These are phyloP conservation scores for Didymella glomerata DNA, from an alignment of 2,329 filamentous ascomycete genomes.

Conservation along the genomic window DNA sequence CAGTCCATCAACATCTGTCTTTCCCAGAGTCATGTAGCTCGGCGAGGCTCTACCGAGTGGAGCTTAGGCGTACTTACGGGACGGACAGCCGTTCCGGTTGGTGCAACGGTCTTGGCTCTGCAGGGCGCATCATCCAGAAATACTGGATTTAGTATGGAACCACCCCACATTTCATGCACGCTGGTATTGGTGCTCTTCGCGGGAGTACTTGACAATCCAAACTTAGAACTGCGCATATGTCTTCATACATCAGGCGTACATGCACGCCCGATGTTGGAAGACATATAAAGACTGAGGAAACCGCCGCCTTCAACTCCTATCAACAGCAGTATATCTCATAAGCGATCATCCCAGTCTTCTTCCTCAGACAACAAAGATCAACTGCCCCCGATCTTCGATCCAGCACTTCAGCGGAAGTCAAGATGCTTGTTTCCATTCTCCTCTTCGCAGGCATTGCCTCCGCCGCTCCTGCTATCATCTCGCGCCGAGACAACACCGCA, in stretches of 20 bases:
- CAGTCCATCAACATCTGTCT: not conserved
- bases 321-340: not conserved
- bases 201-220: not conserved
- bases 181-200: not conserved
- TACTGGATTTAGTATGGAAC: not conserved
- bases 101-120: not conserved
- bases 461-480: conserved; percentile 1
- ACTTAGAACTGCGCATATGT: conserved; percentile 1
- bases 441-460: conserved; percentile 11
- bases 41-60: not conserved
- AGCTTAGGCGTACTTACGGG: not conserved
- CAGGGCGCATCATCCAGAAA: not conserved
- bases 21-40: not conserved
- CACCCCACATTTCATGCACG: conserved; percentile 1
- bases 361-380: not conserved
- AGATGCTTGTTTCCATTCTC: conserved; percentile 10
- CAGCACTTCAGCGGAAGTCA: not conserved
- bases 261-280: not conserved
- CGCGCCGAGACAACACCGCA: conserved; percentile 1
- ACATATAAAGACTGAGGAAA: not conserved
- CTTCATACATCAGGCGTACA: too few relatives aligned
- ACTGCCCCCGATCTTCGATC: not conserved
- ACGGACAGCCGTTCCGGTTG: not conserved
- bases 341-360: not conserved
- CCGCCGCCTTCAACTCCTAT: not conserved